A percentile compares a stretch with the other conserved stretches of the same genome.
phyloP scores from a whole-genome alignment of 805 yeast genomes.

The Kodamaea kaohsiungensis region DNA sequence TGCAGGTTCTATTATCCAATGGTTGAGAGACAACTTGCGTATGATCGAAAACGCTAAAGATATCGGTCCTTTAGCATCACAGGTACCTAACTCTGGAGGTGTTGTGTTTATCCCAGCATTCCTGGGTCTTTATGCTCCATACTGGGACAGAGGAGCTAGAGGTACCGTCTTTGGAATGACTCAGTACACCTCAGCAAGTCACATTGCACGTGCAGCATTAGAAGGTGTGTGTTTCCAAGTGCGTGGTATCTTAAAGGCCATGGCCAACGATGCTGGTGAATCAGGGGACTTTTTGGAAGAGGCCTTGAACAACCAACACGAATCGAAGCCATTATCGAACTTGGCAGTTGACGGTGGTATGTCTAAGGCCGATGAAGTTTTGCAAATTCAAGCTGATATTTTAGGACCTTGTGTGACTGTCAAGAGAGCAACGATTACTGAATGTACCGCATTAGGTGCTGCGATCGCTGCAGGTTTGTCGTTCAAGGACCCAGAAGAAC shows the following conservation, averaged over 20 bases:
- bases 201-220: conserved; percentile 90
- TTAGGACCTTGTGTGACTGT: conserved; percentile 85
- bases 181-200: conserved; percentile 87
- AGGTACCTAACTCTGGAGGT: conserved; percentile 81
- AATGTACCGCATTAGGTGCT: conserved; percentile 94
- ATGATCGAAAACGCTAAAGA: conserved; percentile 80
- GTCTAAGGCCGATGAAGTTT: conserved; percentile 86
- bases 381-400: conserved; percentile 92
- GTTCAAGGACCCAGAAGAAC: conserved; percentile 46
- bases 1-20: conserved; percentile 91
- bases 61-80: conserved; percentile 86
- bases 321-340: conserved; percentile 46
- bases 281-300: conserved; percentile 59
- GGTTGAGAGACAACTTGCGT: conserved; percentile 89
- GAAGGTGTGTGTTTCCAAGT: conserved; percentile 96
- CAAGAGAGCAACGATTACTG: conserved; percentile 76
- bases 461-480: conserved; percentile 92
- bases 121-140: conserved; percentile 92
- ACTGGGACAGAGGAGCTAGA: conserved; percentile 91
- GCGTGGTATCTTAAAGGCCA: conserved; percentile 83
- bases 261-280: conserved; percentile 81
- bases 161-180: conserved; percentile 94
- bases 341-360: conserved; percentile 93
- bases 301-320: conserved; percentile 45
- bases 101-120: conserved; percentile 95